A percentile compares a stretch with the other conserved stretches of the same genome.
These are phyloP conservation scores for Amphirosellinia nigrospora DNA, from an alignment of 495 filamentous ascomycete species.

Conservation along the genomic window DNA sequence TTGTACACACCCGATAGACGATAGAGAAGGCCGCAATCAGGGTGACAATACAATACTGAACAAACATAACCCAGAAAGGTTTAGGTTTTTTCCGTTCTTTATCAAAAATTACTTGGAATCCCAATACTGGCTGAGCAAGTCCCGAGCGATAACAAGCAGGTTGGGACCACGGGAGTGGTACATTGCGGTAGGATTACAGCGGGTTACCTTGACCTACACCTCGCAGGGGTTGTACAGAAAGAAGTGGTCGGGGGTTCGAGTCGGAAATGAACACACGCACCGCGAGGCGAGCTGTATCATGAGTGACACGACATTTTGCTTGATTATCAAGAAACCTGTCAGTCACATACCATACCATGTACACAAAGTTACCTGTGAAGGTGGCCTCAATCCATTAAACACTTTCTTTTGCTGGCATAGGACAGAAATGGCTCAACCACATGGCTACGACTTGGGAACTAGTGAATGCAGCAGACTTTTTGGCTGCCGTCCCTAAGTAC, in stretches of 20 bases:
- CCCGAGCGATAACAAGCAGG: slow-evolving; percentile 18
- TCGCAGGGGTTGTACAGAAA: slow-evolving; percentile 12
- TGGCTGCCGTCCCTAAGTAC: not conserved
- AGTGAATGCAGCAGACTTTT: not conserved
- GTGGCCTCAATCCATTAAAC: not conserved
- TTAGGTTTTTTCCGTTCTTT: not conserved
- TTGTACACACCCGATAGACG: not conserved
- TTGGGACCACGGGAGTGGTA: not conserved
- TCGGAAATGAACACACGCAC: slow-evolving; percentile 4
- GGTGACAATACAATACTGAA: not conserved
- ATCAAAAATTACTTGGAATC: not conserved
- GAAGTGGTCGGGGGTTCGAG: not conserved
- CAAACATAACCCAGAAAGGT: not conserved
- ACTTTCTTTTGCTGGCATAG: not conserved
- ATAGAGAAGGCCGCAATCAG: not conserved
- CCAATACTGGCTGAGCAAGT: not conserved
- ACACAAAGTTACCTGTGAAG: not conserved
- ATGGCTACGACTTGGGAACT: not conserved
- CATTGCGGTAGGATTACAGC: slow-evolving; percentile 20
- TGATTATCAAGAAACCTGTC: not conserved
- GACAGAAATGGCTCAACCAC: not conserved
- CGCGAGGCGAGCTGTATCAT: not conserved
- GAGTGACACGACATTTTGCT: not conserved
- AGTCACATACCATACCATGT: too few species aligned
- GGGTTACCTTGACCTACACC: not conserved